Evolutionary conservation across 176 grass and related monocot genomes (phyloP).

Genomic region (Triticum turgidum): DNA sequence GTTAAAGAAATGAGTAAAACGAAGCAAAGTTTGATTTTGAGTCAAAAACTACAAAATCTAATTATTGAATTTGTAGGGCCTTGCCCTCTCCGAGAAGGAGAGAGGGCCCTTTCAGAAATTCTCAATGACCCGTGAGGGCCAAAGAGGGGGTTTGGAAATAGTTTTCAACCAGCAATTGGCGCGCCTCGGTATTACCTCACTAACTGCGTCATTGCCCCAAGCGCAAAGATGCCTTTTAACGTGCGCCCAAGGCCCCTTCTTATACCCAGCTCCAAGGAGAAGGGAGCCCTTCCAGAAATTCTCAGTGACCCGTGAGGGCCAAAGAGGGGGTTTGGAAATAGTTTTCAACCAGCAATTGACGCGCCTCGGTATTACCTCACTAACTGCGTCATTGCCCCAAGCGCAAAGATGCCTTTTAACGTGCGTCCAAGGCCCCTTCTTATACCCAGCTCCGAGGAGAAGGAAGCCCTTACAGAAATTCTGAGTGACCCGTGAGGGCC

Average conservation of each 20-base stretch:
- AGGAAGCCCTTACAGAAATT: no score
- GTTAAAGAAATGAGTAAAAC: no score
- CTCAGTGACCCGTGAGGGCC: neutral
- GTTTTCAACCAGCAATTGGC: slow-evolving; percentile 99
- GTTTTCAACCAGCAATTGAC: slow-evolving; percentile 99
- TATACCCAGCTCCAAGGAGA: neutral
- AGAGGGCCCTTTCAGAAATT: slow-evolving; percentile 55
- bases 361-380: slow-evolving; percentile 70
- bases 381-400: slow-evolving; percentile 99
- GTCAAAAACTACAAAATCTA: no score
- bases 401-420: slow-evolving; percentile 54
- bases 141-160: slow-evolving; percentile 83
- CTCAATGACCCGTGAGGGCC: slow-evolving; percentile 20
- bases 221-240: slow-evolving; percentile 56
- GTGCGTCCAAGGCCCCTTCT: no score
- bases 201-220: slow-evolving; percentile 99
- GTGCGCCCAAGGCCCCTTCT: neutral
- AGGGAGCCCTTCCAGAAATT: no score
- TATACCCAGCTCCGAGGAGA: no score
- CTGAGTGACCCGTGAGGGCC: no score
- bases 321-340: slow-evolving; percentile 83
- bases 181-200: slow-evolving; percentile 70
- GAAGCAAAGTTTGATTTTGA: no score
- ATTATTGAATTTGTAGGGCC: slow-evolving; percentile 32
- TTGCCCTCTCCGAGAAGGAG: slow-evolving; percentile 9